phyloP scores from a whole-genome alignment of 169 alveolate species.

The Toxoplasma gondii region DNA sequence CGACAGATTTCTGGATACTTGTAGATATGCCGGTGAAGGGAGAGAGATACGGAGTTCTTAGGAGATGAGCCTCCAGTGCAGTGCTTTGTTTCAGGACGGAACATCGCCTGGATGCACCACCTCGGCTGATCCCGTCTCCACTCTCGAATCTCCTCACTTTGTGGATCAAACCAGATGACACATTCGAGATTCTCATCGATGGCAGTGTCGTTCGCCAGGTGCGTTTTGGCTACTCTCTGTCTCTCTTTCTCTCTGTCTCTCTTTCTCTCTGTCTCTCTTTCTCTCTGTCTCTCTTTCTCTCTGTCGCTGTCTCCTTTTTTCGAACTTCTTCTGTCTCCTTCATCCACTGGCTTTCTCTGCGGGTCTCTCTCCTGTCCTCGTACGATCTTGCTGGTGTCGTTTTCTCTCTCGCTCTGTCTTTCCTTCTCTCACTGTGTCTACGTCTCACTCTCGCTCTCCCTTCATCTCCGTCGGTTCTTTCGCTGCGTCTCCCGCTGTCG shows the following conservation, averaged over 20 bases:
- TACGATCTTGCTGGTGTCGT: no score
- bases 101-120: background rate
- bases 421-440: no score
- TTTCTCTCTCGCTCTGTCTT: no score
- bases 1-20: no score
- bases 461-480: no score
- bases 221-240: background rate
- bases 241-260: background rate
- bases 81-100: constrained; percentile 31
- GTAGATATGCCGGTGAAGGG: no score
- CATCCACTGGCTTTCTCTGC: no score
- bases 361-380: no score
- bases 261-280: background rate
- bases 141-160: background rate
- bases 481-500: no score
- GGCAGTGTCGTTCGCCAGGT: background rate
- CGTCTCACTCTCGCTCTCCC: no score
- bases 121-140: background rate
- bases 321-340: background rate
- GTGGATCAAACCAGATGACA: constrained; percentile 21
- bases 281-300: background rate
- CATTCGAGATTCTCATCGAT: constrained; percentile 9
- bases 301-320: background rate
- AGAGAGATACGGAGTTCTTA: no score
- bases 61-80: no score